These are phyloP conservation scores for Diaporthe helianthi DNA, from an alignment of 2,329 filamentous ascomycete species.

Conservation along the genomic window DNA sequence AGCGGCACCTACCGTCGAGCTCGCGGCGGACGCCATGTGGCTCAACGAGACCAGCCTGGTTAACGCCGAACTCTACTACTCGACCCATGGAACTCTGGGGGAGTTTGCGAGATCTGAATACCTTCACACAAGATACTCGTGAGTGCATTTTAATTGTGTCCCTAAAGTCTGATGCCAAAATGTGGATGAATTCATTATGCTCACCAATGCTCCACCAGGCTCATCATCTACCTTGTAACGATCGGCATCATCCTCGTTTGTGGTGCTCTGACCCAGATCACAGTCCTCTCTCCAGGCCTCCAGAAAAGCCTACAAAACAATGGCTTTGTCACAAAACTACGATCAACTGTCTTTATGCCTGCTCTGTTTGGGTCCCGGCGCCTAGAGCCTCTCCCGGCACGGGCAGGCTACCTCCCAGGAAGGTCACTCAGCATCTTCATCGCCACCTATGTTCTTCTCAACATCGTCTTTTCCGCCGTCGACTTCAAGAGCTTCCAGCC, in stretches of 20 bases:
- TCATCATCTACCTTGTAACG: background rate
- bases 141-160: background rate
- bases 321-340: background rate
- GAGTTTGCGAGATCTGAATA: constrained; percentile 15
- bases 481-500: constrained; percentile 41
- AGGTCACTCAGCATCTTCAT: constrained; percentile 47
- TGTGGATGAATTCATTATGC: background rate
- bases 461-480: constrained; percentile 44
- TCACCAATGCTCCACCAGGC: background rate
- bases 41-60: constrained; percentile 17
- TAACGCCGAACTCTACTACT: background rate
- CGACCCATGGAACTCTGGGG: background rate
- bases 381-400: background rate
- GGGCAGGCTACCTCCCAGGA: constrained; percentile 4
- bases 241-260: constrained; percentile 14
- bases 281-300: background rate
- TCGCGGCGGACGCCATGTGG: constrained; percentile 11
- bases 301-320: background rate
- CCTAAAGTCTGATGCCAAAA: background rate
- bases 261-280: constrained; percentile 8
- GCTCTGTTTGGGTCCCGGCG: background rate
- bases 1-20: background rate
- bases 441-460: constrained; percentile 47
- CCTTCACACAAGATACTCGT: constrained; percentile 22
- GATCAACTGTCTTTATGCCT: constrained; percentile 1